Base-by-base conservation (phyloP, 2,329 filamentous ascomycete species). In the Penicillium sp. region DNA sequence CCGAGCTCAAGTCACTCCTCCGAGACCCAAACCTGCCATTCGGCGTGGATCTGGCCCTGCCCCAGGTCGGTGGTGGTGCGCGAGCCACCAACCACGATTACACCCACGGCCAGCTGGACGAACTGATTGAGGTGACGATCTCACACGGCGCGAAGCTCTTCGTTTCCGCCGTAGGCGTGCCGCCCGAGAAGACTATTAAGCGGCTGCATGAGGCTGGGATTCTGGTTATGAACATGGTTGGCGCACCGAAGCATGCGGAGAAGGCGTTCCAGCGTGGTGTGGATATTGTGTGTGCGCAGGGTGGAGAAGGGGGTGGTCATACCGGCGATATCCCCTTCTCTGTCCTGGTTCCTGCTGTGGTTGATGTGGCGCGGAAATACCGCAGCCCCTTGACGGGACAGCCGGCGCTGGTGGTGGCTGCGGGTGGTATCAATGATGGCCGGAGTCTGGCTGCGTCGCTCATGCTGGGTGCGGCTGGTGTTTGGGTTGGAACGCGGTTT, bases 141-240 rank as follows among this genome's bases (percentile, higher is more conserved):
- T 87, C 89, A 69, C 90, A 91, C 67, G 90, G 91, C n/a, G 92
- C 94, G 7, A 87, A 83, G 73, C 79, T 97, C 52, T 97, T 98
- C 73, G 92, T 97, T 45, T 88, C 84, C 55, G 94, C 94, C 1
- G 93, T 97, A 0, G 94, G 94, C 8, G 89, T 97, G 25, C 94
- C 94, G 16, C 92, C 93, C 0, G 80, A 81, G 49, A 77, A 81
- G 59, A 86, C 93, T 4, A 89, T 97, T 59, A 87, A 91, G 68
- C 81, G 87, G 49, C 82, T 98, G 48, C 94, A 98, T 73, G 83
- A 84, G 8, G 89, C 90, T 0, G 91, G 90, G 0, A 90, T 98
- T 43, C 74, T 96, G 61, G 84, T 97, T 38, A 97, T 97, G 93
- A 97, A 97, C 76, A 97, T 97, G 93, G 93, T 97, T 22, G 94